Evolutionary conservation across 1,139 yeast species (phyloP).

Genomic region (Meyerozyma guilliermondii): DNA sequence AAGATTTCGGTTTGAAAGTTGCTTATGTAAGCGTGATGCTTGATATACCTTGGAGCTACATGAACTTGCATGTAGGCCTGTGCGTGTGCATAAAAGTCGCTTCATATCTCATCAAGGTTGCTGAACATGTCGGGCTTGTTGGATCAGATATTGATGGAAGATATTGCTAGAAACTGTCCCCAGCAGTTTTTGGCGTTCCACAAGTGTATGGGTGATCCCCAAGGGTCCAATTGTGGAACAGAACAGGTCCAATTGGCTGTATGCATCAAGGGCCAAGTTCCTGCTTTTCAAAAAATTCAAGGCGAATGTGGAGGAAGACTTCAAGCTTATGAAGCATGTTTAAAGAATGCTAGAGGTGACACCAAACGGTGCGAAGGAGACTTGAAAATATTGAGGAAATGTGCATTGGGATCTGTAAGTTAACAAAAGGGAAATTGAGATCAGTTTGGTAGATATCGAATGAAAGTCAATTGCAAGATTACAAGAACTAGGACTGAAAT

Average conservation of each 20-base stretch:
- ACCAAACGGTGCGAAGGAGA: constrained; percentile 29
- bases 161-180: constrained; percentile 64
- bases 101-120: neutral
- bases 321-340: constrained; percentile 58
- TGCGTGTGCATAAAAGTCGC: constrained; percentile 7
- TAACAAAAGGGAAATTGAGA: neutral
- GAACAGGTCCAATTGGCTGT: constrained; percentile 49
- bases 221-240: constrained; percentile 41
- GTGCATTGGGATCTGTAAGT: constrained; percentile 6
- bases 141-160: constrained; percentile 52
- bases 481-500: too few relatives aligned
- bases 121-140: constrained; percentile 19
- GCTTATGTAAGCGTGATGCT: neutral
- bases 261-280: constrained; percentile 57
- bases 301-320: constrained; percentile 51
- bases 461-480: too few relatives aligned
- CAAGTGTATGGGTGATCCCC: constrained; percentile 51
- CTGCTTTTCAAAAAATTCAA: constrained; percentile 61
- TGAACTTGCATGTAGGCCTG: neutral
- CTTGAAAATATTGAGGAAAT: constrained; percentile 9
- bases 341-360: constrained; percentile 33
- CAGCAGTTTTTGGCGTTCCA: constrained; percentile 60
- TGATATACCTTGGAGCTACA: too few relatives aligned
- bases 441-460: constrained; percentile 5
- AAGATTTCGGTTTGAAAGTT: neutral